Evolutionary conservation across 352 stramenopile genomes (phyloP).

Genomic region (Globisporangium canariense): DNA sequence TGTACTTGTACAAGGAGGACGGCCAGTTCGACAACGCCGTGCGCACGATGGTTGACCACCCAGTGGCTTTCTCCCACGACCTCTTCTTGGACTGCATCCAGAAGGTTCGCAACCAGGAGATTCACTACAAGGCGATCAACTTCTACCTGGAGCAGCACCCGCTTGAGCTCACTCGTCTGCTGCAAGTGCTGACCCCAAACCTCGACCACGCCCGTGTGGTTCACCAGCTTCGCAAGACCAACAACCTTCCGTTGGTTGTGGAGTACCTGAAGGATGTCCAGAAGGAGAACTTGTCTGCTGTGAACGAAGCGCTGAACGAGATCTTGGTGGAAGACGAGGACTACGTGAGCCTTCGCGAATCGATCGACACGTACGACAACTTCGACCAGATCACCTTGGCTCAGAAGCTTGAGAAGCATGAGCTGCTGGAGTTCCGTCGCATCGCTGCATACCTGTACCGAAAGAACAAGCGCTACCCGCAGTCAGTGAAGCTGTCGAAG

Average conservation of each 20-base stretch:
- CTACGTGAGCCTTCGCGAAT: constrained; percentile 96
- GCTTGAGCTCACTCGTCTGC: constrained; percentile 94
- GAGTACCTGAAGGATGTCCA: constrained; percentile 99
- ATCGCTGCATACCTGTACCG: constrained; percentile 99
- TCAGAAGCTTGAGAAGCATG: constrained; percentile 98
- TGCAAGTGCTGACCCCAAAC: constrained; percentile 98
- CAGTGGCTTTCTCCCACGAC: constrained; percentile 96
- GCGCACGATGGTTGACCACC: constrained; percentile 99
- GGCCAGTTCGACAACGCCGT: constrained; percentile 99
- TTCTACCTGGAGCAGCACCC: constrained; percentile 99
- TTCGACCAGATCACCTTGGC: constrained; percentile 99
- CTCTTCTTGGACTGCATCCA: constrained; percentile 99
- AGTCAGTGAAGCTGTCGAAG: constrained; percentile 99
- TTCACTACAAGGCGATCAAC: constrained; percentile 99
- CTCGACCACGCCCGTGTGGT: constrained; percentile 98
- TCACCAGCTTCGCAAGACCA: constrained; percentile 96
- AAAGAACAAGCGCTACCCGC: constrained; percentile 98
- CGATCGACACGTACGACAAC: constrained; percentile 99
- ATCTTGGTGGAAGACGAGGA: constrained; percentile 96
- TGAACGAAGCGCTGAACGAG: constrained; percentile 99
- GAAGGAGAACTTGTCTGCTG: constrained; percentile 97
- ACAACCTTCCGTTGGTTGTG: constrained; percentile 96
- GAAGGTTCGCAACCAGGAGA: constrained; percentile 99
- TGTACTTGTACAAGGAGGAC: constrained; percentile 99
- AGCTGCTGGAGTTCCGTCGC: constrained; percentile 99